Conservation (phyloP, 805 yeast genomes). For the Lachancea nothofagi region DNA sequence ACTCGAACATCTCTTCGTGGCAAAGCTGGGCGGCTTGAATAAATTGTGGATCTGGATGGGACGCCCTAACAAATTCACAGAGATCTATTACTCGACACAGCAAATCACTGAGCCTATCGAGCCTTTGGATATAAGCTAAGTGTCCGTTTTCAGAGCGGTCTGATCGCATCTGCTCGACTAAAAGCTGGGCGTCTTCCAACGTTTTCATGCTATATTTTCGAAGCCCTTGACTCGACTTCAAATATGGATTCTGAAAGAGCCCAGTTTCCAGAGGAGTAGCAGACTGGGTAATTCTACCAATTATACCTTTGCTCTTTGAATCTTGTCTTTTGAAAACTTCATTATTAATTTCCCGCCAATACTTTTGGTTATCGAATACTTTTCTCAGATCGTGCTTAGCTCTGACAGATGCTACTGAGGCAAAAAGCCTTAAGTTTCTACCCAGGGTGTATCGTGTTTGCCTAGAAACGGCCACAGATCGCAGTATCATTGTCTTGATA, state of each 20-base stretch:
- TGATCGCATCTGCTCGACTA: slow-evolving; percentile 52
- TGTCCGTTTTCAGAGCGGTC: slow-evolving; percentile 42
- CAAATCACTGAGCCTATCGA: slow-evolving; percentile 83
- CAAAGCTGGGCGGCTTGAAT: slow-evolving; percentile 78
- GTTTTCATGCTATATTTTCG: slow-evolving; percentile 60
- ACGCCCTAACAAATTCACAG: slow-evolving; percentile 85
- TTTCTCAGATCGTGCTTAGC: slow-evolving; percentile 16
- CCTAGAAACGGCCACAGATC: background rate
- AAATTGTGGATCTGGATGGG: slow-evolving; percentile 72
- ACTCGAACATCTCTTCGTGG: slow-evolving; percentile 84
- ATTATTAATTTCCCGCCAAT: slow-evolving; percentile 49
- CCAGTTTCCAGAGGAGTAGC: slow-evolving; percentile 41
- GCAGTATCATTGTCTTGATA: slow-evolving; percentile 3
- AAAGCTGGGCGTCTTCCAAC: slow-evolving; percentile 53
- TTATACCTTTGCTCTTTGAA: slow-evolving; percentile 7
- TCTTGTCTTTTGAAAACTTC: slow-evolving; percentile 14
- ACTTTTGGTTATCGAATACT: slow-evolving; percentile 57
- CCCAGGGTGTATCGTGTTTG: background rate
- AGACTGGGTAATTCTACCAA: slow-evolving; percentile 2
- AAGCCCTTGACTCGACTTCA: slow-evolving; percentile 67
- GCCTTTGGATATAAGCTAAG: slow-evolving; percentile 48
- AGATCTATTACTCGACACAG: slow-evolving; percentile 90
- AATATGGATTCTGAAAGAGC: slow-evolving; percentile 65
- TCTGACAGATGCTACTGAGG: background rate
- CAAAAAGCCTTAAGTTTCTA: background rate